These are phyloP conservation scores for Kalanchoe fedtschenkoi DNA, from an alignment of 164 flowering plant species.

Conservation along the genomic window DNA sequence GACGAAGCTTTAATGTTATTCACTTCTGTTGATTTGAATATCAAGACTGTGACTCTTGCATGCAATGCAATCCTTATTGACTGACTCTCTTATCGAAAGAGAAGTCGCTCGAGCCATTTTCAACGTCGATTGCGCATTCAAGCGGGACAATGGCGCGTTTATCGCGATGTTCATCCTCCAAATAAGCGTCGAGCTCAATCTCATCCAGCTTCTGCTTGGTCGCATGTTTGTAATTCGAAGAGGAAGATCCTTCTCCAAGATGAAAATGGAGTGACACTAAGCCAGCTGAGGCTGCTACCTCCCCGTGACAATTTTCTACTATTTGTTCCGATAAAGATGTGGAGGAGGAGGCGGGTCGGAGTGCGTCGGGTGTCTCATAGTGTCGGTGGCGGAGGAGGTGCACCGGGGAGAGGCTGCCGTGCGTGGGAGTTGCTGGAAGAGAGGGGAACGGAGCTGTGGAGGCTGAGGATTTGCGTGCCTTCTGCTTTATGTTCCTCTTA, in stretches of 20 bases:
- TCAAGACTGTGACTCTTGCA: no score
- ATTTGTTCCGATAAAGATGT: conserved; percentile 9
- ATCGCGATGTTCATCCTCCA: not conserved
- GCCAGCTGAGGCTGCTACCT: conserved; percentile 12
- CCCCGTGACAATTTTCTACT: not conserved
- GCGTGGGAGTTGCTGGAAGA: conserved; percentile 43
- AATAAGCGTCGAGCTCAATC: conserved; percentile 11
- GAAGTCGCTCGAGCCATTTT: conserved; percentile 14
- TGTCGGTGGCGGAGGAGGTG: conserved; percentile 25
- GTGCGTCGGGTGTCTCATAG: conserved; percentile 25
- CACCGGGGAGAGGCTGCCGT: conserved; percentile 33
- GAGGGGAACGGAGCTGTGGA: conserved; percentile 41
- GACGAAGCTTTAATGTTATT: no score
- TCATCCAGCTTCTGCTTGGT: conserved; percentile 15
- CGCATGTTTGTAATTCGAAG: no score
- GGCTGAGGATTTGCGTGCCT: conserved; percentile 13
- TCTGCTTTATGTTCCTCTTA: conserved; percentile 39
- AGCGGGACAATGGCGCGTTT: not conserved
- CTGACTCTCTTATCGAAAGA: conserved; percentile 23
- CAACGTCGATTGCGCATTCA: not conserved
- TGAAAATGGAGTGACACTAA: conserved; percentile 8
- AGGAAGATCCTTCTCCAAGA: conserved; percentile 6
- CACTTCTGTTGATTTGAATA: no score
- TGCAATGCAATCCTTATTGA: not conserved
- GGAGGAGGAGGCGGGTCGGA: no score